phyloP scores from a whole-genome alignment of 495 filamentous ascomycete species.

The Geopyxis carbonaria region DNA sequence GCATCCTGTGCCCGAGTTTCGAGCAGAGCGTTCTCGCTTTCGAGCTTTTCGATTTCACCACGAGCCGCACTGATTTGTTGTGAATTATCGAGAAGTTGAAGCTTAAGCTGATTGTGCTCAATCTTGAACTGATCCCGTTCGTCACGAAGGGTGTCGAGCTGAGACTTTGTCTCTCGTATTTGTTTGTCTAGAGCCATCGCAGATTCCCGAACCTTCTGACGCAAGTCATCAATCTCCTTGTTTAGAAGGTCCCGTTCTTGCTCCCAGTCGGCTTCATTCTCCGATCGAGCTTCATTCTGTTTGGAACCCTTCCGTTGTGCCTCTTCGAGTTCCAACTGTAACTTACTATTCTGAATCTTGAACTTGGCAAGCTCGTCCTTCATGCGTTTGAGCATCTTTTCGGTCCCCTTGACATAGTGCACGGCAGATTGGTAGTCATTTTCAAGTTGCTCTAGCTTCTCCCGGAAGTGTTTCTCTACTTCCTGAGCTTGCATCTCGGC shows the following conservation, averaged over 20 bases:
- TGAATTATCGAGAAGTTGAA: constrained; percentile 37
- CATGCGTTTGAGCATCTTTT: constrained; percentile 98
- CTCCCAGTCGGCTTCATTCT: constrained; percentile 57
- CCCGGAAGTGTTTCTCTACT: constrained; percentile 65
- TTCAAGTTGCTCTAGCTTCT: constrained; percentile 82
- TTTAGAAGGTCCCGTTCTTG: constrained; percentile 51
- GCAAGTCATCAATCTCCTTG: constrained; percentile 46
- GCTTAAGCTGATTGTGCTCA: constrained; percentile 39
- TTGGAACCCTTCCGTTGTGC: constrained; percentile 31
- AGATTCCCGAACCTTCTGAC: constrained; percentile 47
- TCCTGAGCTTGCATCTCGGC: constrained; percentile 69
- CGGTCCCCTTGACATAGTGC: constrained; percentile 97
- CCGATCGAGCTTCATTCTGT: constrained; percentile 25
- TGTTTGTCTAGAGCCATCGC: constrained; percentile 52
- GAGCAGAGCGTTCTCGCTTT: constrained; percentile 59
- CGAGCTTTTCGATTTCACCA: constrained; percentile 60
- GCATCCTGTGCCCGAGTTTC: constrained; percentile 74
- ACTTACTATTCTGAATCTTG: constrained; percentile 64
- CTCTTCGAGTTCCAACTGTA: constrained; percentile 63
- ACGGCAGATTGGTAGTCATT: constrained; percentile 97
- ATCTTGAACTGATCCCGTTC: constrained; percentile 49
- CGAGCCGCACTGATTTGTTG: constrained; percentile 35
- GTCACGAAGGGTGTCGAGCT: constrained; percentile 43
- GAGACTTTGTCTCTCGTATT: constrained; percentile 44
- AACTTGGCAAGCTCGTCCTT: constrained; percentile 86